Percentiles rank a stretch among this genome's conserved stretches.
These are phyloP conservation scores for Silene latifolia DNA, from an alignment of 148 eudicot genomes.

Conservation along the genomic window DNA sequence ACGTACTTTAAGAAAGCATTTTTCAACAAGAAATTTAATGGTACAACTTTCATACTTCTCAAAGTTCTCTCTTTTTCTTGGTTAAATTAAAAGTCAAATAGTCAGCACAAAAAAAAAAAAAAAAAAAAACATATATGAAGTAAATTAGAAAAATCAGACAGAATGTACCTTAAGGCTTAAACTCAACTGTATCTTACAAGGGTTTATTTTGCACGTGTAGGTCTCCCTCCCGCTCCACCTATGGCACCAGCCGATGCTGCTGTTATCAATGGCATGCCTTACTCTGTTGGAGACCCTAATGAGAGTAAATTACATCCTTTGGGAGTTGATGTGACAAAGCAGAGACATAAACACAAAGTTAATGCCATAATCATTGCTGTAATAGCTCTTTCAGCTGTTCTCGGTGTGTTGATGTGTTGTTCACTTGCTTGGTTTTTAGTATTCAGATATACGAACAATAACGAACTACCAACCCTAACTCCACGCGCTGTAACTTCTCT, in stretches of 20 bases:
- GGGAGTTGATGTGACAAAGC: slow-evolving; percentile 57
- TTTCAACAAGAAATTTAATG: neutral
- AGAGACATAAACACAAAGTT: slow-evolving; percentile 37
- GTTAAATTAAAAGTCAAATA: too few species aligned
- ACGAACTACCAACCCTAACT: slow-evolving; percentile 28
- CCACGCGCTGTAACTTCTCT: slow-evolving; percentile 49
- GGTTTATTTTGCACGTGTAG: slow-evolving; percentile 28
- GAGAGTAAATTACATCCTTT: slow-evolving; percentile 61
- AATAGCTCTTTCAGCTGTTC: slow-evolving; percentile 56
- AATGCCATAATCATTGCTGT: slow-evolving; percentile 56
- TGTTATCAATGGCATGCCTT: slow-evolving; percentile 44
- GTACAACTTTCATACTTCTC: neutral
- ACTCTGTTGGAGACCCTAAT: slow-evolving; percentile 46
- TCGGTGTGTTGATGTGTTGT: slow-evolving; percentile 50
- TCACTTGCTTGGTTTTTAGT: slow-evolving; percentile 34
- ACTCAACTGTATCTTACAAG: neutral
- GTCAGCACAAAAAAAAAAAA: too few species aligned
- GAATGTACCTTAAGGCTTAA: too few species aligned
- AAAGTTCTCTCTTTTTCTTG: too few species aligned
- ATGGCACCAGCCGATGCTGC: slow-evolving; percentile 53
- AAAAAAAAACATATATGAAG: too few species aligned
- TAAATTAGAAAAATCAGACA: too few species aligned
- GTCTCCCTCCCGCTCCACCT: slow-evolving; percentile 89
- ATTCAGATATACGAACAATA: slow-evolving; percentile 33
- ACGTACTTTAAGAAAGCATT: too few species aligned